These are phyloP conservation scores for Ajuga chamaepitys DNA, from an alignment of 257 asterid species.

Conservation along the genomic window DNA sequence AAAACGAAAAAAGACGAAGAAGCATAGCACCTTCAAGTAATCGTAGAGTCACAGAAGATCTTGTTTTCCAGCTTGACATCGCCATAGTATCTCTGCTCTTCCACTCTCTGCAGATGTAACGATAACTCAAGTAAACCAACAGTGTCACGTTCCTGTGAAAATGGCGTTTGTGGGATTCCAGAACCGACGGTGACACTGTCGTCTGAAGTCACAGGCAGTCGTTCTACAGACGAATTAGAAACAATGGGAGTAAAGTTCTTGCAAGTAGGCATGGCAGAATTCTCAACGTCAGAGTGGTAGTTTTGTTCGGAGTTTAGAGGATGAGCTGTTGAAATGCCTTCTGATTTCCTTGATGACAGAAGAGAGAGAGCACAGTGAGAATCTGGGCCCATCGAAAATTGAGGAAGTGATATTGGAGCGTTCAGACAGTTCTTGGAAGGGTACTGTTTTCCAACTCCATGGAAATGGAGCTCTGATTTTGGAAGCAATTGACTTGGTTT, in stretches of 20 bases:
- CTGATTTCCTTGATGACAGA: constrained; percentile 53
- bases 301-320: constrained; percentile 10
- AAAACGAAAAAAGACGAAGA: background rate
- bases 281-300: constrained; percentile 11
- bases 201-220: no score
- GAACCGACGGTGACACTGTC: background rate
- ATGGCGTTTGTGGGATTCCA: background rate
- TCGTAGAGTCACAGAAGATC: constrained; percentile 17
- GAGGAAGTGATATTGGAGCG: constrained; percentile 15
- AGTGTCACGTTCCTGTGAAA: constrained; percentile 17
- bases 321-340: constrained; percentile 11
- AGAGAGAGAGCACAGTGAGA: constrained; percentile 65
- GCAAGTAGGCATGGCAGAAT: constrained; percentile 1
- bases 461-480: constrained; percentile 10
- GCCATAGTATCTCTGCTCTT: constrained; percentile 34
- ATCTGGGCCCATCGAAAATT: constrained; percentile 22
- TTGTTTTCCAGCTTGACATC: constrained; percentile 41
- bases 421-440: constrained; percentile 17
- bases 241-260: background rate
- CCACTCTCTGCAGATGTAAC: constrained; percentile 52
- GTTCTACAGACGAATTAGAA: no score
- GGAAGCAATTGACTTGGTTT: constrained; percentile 14
- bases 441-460: constrained; percentile 10
- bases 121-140: constrained; percentile 51
- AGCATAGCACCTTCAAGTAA: constrained; percentile 4